Conservation (phyloP, 169 alveolate species). For the Plasmodium yoelii region DNA sequence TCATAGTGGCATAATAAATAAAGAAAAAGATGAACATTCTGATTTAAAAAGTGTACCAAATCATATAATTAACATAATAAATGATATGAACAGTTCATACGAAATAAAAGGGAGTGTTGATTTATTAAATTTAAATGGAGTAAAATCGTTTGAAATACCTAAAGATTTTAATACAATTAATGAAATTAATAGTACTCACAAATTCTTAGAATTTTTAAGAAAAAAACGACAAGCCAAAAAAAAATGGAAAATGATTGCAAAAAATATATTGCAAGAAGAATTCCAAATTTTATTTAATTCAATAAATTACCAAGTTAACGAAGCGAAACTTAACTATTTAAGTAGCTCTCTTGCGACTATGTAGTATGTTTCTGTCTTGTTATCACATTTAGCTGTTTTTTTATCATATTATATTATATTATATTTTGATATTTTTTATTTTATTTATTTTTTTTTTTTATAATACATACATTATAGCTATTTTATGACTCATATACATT, state of each 20-base stretch:
- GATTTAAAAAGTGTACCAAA: constrained; percentile 19
- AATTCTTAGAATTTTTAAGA: constrained; percentile 34
- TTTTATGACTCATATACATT: no score
- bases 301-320: constrained; percentile 28
- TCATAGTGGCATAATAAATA: no score
- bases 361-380: background rate
- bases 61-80: constrained; percentile 54
- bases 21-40: no score
- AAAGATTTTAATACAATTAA: constrained; percentile 5
- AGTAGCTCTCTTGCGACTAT: constrained; percentile 28
- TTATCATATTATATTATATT: no score
- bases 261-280: constrained; percentile 42
- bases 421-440: no score
- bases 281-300: constrained; percentile 25
- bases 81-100: constrained; percentile 65
- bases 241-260: constrained; percentile 51
- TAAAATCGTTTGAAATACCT: constrained; percentile 55
- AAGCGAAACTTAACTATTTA: constrained; percentile 31
- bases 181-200: constrained; percentile 19
- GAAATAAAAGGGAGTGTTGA: constrained; percentile 59
- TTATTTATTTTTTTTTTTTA: no score
- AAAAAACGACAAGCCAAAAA: constrained; percentile 50
- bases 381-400: background rate
- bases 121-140: constrained; percentile 34
- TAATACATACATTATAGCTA: no score